Conservation (phyloP, 345 rosid species). For the Conringia planisiliqua region DNA sequence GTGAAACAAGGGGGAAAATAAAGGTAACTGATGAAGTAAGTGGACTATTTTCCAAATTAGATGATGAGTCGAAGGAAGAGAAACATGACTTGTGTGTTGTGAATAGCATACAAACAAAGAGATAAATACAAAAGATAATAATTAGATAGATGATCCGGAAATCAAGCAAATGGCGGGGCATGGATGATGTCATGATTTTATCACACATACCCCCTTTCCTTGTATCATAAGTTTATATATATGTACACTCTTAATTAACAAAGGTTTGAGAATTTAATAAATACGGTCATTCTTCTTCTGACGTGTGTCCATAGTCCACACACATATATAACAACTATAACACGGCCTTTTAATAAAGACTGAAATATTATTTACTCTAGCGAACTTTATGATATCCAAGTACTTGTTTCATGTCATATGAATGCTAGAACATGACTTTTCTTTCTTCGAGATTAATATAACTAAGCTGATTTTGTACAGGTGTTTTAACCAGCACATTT, state of each 20-base stretch:
- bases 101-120: background rate
- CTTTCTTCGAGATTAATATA: background rate
- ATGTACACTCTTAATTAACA: background rate
- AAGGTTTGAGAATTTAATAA: background rate
- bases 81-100: slow-evolving; percentile 14
- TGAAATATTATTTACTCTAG: background rate
- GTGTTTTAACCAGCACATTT: no score
- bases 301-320: background rate
- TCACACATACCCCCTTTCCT: slow-evolving; percentile 2
- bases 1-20: no score
- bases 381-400: background rate
- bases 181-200: slow-evolving; percentile 24
- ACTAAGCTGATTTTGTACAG: background rate
- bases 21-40: background rate
- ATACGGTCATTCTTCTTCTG: background rate
- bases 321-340: background rate
- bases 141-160: slow-evolving; percentile 18
- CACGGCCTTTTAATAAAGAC: background rate
- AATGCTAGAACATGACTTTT: background rate
- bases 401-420: background rate
- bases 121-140: slow-evolving; percentile 17
- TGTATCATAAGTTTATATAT: background rate
- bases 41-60: background rate
- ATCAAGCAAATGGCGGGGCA: slow-evolving; percentile 24
- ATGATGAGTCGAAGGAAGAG: background rate